Evolutionary conservation across 2,329 filamentous ascomycete species (phyloP).

Genomic region (Fusarium pseudograminearum): DNA sequence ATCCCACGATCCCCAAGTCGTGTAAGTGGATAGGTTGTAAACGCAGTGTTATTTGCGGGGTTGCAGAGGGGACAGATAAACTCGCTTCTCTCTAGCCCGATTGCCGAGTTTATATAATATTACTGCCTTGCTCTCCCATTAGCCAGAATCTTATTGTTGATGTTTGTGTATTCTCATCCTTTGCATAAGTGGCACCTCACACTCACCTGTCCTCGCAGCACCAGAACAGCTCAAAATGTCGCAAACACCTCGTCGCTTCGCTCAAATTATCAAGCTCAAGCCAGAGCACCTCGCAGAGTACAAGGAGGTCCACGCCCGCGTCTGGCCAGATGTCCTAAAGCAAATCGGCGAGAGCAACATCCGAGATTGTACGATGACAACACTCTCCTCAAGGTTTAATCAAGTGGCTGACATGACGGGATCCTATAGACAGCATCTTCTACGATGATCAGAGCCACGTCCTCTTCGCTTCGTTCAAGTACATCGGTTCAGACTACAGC

Average conservation of each 20-base stretch:
- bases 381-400: background rate
- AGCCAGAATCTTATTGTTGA: background rate
- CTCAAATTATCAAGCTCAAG: conserved; percentile 79
- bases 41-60: conserved; percentile 31
- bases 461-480: conserved; percentile 82
- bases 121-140: conserved; percentile 3
- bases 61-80: conserved; percentile 1
- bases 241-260: conserved; percentile 68
- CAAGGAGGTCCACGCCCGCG: conserved; percentile 77
- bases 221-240: conserved; percentile 22
- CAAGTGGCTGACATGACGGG: background rate
- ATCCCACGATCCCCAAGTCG: conserved; percentile 12
- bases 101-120: conserved; percentile 28
- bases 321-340: conserved; percentile 82
- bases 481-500: conserved; percentile 77
- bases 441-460: conserved; percentile 72
- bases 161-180: background rate
- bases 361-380: conserved; percentile 68
- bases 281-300: conserved; percentile 75
- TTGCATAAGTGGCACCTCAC: background rate
- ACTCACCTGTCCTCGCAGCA: background rate
- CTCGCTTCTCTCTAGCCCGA: conserved; percentile 41
- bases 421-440: conserved; percentile 76
- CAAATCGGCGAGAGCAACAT: conserved; percentile 83
- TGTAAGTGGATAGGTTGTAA: background rate